phyloP scores from a whole-genome alignment of 1,284 basidiomycete species.

The Rhodotorula mucilaginosa region DNA sequence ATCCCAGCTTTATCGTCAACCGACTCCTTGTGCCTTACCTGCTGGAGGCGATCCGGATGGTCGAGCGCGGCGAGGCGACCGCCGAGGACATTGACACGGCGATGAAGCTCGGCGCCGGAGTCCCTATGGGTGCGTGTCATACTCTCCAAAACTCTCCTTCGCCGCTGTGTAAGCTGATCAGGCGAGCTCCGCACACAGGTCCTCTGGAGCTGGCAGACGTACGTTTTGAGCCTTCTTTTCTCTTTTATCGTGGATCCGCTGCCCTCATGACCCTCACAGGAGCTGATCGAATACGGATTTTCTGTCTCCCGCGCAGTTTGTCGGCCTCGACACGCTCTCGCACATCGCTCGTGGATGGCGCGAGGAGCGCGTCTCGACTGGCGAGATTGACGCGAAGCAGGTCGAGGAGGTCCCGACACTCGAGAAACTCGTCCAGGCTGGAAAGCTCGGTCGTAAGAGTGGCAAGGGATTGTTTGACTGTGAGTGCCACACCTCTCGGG shows the following conservation, averaged over 20 bases:
- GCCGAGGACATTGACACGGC: constrained; percentile 59
- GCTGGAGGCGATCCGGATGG: constrained; percentile 59
- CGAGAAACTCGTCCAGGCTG: constrained; percentile 56
- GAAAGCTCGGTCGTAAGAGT: constrained; percentile 57
- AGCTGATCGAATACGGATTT: background rate
- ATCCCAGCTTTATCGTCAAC: constrained; percentile 56
- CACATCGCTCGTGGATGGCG: constrained; percentile 58
- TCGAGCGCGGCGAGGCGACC: constrained; percentile 59
- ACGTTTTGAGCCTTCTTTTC: background rate
- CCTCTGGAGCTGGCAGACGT: constrained; percentile 59
- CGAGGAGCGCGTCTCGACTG: constrained; percentile 52
- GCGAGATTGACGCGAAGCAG: constrained; percentile 52
- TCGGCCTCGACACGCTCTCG: constrained; percentile 36
- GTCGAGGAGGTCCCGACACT: constrained; percentile 54
- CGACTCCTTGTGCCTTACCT: constrained; percentile 57
- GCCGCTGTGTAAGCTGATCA: background rate
- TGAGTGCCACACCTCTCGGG: background rate
- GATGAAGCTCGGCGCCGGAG: constrained; percentile 60
- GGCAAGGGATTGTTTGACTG: constrained; percentile 55
- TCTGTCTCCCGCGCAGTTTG: constrained; percentile 25
- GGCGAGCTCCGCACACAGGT: constrained; percentile 44
- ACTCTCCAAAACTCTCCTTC: background rate
- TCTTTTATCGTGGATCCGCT: background rate
- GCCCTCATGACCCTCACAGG: constrained; percentile 8
- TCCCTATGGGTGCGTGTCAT: constrained; percentile 37